Conservation (phyloP, 2,329 filamentous ascomycete genomes). For the Immersiporthe knoxdaviesiana region DNA sequence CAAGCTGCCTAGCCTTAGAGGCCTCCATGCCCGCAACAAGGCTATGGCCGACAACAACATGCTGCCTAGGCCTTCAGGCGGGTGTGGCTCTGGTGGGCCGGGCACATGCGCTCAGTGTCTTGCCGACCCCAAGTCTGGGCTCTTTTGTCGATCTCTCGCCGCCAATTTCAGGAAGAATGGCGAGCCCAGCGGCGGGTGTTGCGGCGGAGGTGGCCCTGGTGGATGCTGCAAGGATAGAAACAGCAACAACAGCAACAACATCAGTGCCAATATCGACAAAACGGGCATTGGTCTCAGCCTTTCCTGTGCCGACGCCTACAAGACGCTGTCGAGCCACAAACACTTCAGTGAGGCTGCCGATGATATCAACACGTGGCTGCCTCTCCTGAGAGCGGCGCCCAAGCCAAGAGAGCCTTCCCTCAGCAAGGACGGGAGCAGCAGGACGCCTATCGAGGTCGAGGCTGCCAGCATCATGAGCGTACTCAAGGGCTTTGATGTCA, state of each 20-base stretch:
- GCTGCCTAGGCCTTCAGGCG: conserved; percentile 40
- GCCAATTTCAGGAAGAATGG: conserved; percentile 59
- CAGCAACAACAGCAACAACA: conserved; percentile 32
- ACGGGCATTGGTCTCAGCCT: conserved; percentile 58
- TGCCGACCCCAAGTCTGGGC: conserved; percentile 75
- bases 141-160: conserved; percentile 82
- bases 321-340: conserved; percentile 75
- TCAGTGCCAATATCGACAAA: conserved; percentile 32
- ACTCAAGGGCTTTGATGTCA: conserved; percentile 77
- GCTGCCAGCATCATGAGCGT: conserved; percentile 85
- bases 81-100: conserved; percentile 68
- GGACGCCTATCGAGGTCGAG: conserved; percentile 72
- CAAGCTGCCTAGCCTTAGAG: conserved; percentile 56
- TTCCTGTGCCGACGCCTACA: conserved; percentile 77
- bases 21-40: conserved; percentile 37
- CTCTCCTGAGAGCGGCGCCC: conserved; percentile 67
- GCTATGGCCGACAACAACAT: conserved; percentile 34
- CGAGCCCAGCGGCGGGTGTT: conserved; percentile 55
- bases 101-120: conserved; percentile 80
- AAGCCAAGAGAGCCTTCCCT: conserved; percentile 39
- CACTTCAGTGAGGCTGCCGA: conserved; percentile 75
- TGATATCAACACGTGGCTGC: conserved; percentile 76
- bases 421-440: conserved; percentile 37
- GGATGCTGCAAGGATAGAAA: conserved; percentile 63
- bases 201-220: conserved; percentile 60